phyloP scores from a whole-genome alignment of 345 rosid species.

The Atalantia buxifolia region DNA sequence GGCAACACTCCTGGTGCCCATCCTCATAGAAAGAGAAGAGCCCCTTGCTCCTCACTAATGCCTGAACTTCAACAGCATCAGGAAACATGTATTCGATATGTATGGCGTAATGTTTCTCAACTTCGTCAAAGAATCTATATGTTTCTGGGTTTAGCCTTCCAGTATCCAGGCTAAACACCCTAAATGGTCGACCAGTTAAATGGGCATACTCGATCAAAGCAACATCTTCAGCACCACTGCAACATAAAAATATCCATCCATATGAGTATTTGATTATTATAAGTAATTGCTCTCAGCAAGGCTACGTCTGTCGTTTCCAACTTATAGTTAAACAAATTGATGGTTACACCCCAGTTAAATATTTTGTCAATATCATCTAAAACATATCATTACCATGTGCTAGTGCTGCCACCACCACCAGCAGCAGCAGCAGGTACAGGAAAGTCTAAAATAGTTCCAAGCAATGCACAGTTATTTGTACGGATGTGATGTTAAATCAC shows the following conservation, averaged over 20 bases:
- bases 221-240: slow-evolving; percentile 98
- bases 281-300: neutral
- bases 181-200: slow-evolving; percentile 71
- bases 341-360: neutral
- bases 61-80: slow-evolving; percentile 92
- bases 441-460: neutral
- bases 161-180: slow-evolving; percentile 92
- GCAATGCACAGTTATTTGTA: neutral
- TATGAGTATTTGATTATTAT: neutral
- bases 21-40: slow-evolving; percentile 92
- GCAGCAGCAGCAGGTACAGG: neutral
- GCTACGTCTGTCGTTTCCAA: neutral
- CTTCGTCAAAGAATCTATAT: slow-evolving; percentile 59
- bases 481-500: neutral
- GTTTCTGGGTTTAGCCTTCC: slow-evolving; percentile 95
- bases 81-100: slow-evolving; percentile 93
- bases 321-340: neutral
- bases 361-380: neutral
- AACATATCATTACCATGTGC: neutral
- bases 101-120: slow-evolving; percentile 77
- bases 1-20: slow-evolving; percentile 98
- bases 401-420: neutral
- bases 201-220: slow-evolving; percentile 91
- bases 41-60: slow-evolving; percentile 83
- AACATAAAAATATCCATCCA: neutral